These are phyloP conservation scores for Geotrichum cucujoidarum DNA, from an alignment of 1,139 yeast species.

Conservation along the genomic window DNA sequence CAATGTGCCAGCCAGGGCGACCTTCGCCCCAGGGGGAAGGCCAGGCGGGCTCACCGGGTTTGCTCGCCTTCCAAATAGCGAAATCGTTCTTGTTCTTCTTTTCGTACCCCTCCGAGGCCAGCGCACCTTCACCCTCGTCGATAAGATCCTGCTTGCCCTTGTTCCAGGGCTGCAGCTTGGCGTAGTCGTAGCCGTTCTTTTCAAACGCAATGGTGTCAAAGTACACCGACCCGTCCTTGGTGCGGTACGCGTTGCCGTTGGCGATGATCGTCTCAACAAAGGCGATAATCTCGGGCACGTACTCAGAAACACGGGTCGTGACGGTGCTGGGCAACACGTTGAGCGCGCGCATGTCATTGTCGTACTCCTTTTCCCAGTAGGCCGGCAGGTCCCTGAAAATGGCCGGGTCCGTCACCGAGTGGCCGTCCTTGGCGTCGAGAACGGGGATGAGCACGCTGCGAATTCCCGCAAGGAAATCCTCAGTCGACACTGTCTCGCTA, in stretches of 20 bases:
- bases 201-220: conserved; percentile 86
- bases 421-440: conserved; percentile 68
- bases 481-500: conserved; percentile 28
- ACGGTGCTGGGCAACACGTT: conserved; percentile 81
- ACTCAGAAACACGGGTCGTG: conserved; percentile 95
- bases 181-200: conserved; percentile 66
- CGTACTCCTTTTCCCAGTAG: conserved; percentile 81
- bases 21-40: conserved; percentile 94
- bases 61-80: conserved; percentile 94
- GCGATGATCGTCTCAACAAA: conserved; percentile 69
- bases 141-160: conserved; percentile 81
- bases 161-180: conserved; percentile 98
- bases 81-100: conserved; percentile 80
- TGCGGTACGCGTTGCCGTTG: conserved; percentile 80
- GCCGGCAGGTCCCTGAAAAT: conserved; percentile 80
- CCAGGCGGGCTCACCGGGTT: conserved; percentile 98
- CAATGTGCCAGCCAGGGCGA: conserved; percentile 99
- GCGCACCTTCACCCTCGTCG: conserved; percentile 93
- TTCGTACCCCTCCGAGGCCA: conserved; percentile 45
- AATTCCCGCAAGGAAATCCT: conserved; percentile 46
- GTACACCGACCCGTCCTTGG: conserved; percentile 88
- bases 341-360: conserved; percentile 77
- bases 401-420: conserved; percentile 74
- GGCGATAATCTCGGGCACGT: conserved; percentile 81
- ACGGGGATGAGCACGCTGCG: conserved; percentile 72